Conservation (phyloP, 78 protist genomes). For the Dictyostelium discoideum region DNA sequence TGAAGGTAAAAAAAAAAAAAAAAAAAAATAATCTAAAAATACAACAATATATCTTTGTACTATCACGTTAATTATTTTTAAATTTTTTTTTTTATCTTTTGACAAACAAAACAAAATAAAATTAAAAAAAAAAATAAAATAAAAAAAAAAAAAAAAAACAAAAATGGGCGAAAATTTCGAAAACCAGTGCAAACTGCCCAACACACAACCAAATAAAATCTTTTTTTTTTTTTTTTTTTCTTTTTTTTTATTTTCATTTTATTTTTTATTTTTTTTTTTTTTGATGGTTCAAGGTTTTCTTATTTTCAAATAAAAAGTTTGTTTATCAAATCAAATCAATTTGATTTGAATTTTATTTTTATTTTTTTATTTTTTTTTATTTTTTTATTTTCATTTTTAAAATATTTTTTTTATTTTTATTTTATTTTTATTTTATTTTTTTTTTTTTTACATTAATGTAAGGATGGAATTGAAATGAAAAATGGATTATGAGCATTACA, state of each 20-base stretch:
- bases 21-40: neutral
- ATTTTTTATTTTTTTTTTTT: neutral
- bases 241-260: neutral
- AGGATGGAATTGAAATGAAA: neutral
- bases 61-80: neutral
- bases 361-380: neutral
- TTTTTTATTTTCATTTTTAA: neutral
- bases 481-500: constrained; percentile 34
- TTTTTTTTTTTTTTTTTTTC: neutral
- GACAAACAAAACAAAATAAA: neutral
- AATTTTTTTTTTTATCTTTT: neutral
- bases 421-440: neutral
- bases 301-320: neutral
- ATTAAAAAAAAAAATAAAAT: too few relatives aligned
- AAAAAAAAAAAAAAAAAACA: too few relatives aligned
- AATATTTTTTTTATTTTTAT: neutral
- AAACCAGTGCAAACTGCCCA: too few relatives aligned
- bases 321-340: neutral
- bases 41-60: neutral
- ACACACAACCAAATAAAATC: neutral
- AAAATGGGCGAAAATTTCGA: neutral
- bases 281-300: neutral
- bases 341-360: too few relatives aligned
- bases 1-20: neutral
- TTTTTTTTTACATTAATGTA: neutral